Conservation (phyloP, 331 rosid species). For the Pyrus hybrid region DNA sequence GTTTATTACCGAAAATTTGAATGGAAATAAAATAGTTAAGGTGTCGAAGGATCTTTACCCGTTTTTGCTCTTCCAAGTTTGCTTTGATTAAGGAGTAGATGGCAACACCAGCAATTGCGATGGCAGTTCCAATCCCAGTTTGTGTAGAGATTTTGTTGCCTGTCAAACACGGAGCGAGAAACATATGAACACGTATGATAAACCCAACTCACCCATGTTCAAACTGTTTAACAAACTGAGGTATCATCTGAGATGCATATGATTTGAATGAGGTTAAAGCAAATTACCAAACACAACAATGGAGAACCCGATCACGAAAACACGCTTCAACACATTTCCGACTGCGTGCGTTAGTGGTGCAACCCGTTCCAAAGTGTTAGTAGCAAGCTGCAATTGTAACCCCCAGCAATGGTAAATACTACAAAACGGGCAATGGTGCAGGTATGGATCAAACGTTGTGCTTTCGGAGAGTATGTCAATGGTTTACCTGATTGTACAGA, state of each 20-base stretch:
- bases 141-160: conserved; percentile 73
- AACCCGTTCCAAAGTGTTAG: conserved; percentile 78
- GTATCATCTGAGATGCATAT: not conserved
- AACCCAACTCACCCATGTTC: not conserved
- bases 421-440: too few relatives aligned
- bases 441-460: not conserved
- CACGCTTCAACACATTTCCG: conserved; percentile 84
- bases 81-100: conserved; percentile 71
- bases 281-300: conserved; percentile 68
- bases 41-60: conserved; percentile 8
- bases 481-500: conserved; percentile 71
- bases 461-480: not conserved
- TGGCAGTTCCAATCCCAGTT: conserved; percentile 65
- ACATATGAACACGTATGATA: not conserved
- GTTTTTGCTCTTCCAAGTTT: conserved; percentile 56
- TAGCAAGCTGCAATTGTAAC: conserved; percentile 54
- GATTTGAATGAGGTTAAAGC: not conserved
- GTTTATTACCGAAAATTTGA: not conserved
- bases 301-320: conserved; percentile 83
- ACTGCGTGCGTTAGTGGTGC: conserved; percentile 88
- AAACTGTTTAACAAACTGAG: not conserved
- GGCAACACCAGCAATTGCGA: conserved; percentile 79
- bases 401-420: not conserved
- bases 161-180: conserved; percentile 7
- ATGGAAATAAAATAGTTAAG: not conserved